phyloP scores from a whole-genome alignment of 2,329 filamentous ascomycete genomes.

The Diaporthe aspalathi region DNA sequence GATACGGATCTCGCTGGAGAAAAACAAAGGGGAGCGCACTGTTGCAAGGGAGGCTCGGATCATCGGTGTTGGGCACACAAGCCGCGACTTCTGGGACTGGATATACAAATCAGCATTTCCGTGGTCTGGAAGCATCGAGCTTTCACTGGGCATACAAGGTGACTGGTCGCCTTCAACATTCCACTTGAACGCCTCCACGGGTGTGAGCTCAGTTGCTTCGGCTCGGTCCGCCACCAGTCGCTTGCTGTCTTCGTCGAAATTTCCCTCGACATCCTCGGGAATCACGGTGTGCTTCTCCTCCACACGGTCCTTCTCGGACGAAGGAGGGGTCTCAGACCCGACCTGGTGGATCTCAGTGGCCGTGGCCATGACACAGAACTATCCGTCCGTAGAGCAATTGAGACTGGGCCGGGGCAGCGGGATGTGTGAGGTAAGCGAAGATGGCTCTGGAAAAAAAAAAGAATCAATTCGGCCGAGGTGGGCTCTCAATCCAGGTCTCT shows the following conservation, averaged over 20 bases:
- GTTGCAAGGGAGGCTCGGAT: slow-evolving; percentile 47
- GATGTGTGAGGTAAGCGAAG: background rate
- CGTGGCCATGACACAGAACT: slow-evolving; percentile 31
- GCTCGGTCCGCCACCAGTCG: slow-evolving; percentile 38
- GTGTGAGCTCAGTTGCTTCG: slow-evolving; percentile 48
- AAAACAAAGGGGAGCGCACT: slow-evolving; percentile 41
- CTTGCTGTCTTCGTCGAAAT: slow-evolving; percentile 37
- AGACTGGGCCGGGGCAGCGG: background rate
- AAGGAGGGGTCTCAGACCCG: slow-evolving; percentile 13
- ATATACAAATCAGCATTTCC: background rate
- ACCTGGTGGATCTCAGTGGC: slow-evolving; percentile 37
- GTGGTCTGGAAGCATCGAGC: background rate
- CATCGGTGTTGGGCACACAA: slow-evolving; percentile 51
- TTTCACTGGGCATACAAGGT: slow-evolving; percentile 45
- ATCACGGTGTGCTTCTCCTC: slow-evolving; percentile 35
- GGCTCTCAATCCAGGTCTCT: background rate
- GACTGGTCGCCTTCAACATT: slow-evolving; percentile 52
- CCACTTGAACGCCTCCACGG: slow-evolving; percentile 51
- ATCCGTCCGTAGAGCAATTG: background rate
- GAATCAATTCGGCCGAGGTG: background rate
- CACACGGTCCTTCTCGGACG: background rate
- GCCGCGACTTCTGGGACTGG: slow-evolving; percentile 52
- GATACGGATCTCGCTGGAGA: rapidly evolving
- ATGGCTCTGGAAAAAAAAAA: background rate
- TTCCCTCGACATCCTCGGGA: slow-evolving; percentile 35